Conservation (phyloP, 495 filamentous ascomycete species). For the Venustampulla echinocandica region DNA sequence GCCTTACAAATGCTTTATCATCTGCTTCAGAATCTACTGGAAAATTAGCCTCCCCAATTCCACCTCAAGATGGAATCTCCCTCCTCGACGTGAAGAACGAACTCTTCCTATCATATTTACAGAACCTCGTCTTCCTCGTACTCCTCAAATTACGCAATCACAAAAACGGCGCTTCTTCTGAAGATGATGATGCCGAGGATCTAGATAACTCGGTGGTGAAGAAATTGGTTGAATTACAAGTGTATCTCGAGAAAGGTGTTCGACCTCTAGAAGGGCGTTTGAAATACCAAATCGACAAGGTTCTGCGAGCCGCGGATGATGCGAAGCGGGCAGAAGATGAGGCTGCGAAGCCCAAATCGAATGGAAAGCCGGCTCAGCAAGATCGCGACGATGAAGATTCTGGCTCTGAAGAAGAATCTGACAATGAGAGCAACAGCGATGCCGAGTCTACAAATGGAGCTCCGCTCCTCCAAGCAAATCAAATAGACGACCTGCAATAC, state of each 20-base stretch:
- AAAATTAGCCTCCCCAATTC: slow-evolving; percentile 35
- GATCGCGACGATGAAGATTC: slow-evolving; percentile 31
- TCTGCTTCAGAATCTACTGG: slow-evolving; percentile 47
- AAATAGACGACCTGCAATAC: slow-evolving; percentile 54
- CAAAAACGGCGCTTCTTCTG: slow-evolving; percentile 23
- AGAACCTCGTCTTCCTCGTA: slow-evolving; percentile 86
- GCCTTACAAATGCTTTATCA: slow-evolving; percentile 52
- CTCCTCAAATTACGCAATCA: slow-evolving; percentile 67
- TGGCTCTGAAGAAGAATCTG: slow-evolving; percentile 26
- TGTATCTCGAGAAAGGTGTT: slow-evolving; percentile 87
- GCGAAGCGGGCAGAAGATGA: slow-evolving; percentile 36
- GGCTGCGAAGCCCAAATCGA: slow-evolving; percentile 25
- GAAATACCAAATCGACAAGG: slow-evolving; percentile 84
- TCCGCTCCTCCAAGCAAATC: slow-evolving; percentile 16
- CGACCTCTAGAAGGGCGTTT: slow-evolving; percentile 77
- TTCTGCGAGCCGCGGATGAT: slow-evolving; percentile 78
- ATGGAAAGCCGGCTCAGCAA: slow-evolving; percentile 20
- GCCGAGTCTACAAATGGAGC: slow-evolving; percentile 15
- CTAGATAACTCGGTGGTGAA: slow-evolving; percentile 57
- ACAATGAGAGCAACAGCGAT: slow-evolving; percentile 22
- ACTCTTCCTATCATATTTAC: slow-evolving; percentile 87
- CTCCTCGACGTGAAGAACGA: slow-evolving; percentile 94
- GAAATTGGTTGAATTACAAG: slow-evolving; percentile 74
- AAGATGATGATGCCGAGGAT: slow-evolving; percentile 27
- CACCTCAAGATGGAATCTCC: slow-evolving; percentile 79